Evolutionary conservation across 345 rosid genomes (phyloP).

Genomic region (Eucalyptus cloeziana): DNA sequence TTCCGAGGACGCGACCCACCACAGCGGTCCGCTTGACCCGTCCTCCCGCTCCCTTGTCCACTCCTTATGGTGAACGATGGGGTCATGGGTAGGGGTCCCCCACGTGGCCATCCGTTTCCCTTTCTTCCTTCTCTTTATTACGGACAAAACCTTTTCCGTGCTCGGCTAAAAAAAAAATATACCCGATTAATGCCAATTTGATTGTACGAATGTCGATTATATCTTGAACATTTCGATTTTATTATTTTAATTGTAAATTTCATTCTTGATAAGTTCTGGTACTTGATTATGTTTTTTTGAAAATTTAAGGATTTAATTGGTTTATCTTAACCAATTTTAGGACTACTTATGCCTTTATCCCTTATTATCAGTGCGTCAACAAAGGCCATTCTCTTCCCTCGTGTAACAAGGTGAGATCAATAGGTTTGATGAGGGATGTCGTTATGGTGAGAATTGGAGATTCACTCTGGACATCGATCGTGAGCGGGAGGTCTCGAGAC

Average conservation of each 20-base stretch:
- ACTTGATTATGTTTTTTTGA: rapidly evolving
- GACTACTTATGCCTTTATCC: rapidly evolving
- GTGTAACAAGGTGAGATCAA: rapidly evolving
- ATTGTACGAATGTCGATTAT: rapidly evolving
- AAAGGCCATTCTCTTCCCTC: background rate
- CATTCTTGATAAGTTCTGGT: rapidly evolving
- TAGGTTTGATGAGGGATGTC: rapidly evolving
- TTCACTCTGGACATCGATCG: rapidly evolving
- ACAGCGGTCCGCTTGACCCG: background rate
- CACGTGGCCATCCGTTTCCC: background rate
- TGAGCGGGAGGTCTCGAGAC: rapidly evolving
- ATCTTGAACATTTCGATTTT: rapidly evolving
- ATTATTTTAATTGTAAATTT: too few species aligned
- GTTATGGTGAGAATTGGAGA: background rate
- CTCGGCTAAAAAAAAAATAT: rapidly evolving
- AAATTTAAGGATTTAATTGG: rapidly evolving
- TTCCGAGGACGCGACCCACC: background rate
- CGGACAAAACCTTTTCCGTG: background rate
- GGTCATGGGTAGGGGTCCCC: background rate
- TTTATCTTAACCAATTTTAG: rapidly evolving
- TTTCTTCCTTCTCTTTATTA: background rate
- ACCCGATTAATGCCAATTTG: rapidly evolving
- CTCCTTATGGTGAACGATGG: background rate
- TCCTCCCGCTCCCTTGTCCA: background rate
- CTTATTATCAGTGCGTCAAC: rapidly evolving